Evolutionary conservation across 352 stramenopile species (phyloP), one percentile per base, ranked within the genome.

Genomic region (Phytopythium oedochilum): DNA sequence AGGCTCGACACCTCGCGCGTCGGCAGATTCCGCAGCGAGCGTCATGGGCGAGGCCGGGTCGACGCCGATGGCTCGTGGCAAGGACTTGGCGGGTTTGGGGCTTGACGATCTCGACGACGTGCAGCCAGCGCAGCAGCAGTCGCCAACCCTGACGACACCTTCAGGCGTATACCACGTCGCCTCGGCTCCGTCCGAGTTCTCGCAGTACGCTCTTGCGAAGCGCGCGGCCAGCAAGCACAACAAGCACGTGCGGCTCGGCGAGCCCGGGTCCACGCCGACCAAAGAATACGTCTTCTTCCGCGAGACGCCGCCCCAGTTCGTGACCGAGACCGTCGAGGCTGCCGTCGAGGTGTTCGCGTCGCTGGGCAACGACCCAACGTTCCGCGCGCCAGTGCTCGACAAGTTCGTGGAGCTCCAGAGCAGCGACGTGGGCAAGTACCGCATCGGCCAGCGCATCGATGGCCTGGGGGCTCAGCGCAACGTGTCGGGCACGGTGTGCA

Each of bases 261-360:
- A 84, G 38, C 61, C 71, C 14, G 80, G 80, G 2, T 50, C 59
- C 38, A 93, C 78, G 40, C 78, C 78, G 14, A 90, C 73, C 10
- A 92, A 90, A 61, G 78, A 93, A 60, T 92, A 90, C 57, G 72
- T 90, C 35, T 93, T 93, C 61, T 93, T 89, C 60, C 75, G 81
- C 40, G 79, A 91, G 62, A 93, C 81, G 2, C 81, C 81, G n/a
- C 81, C 81, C 3, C 78, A 58, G 8, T 94, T 88, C 62, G 81
- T 92, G 40, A 92, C 83, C 0, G 81, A 90, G 67, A 91, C 68
- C 6, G 66, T 89, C 25, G 78, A 92, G 52, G 79, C 59, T 0
- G 83, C 83, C 15, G 57, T 75, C 10, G 63, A 86, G 31, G 68
- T 87, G 12, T 60, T 71, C 42, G 73, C 83, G 53, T 68, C 82